Evolutionary conservation across 768 basidiomycete genomes (phyloP), one percentile per base, ranked within the genome.

Genomic region (Termitomyces sp.): DNA sequence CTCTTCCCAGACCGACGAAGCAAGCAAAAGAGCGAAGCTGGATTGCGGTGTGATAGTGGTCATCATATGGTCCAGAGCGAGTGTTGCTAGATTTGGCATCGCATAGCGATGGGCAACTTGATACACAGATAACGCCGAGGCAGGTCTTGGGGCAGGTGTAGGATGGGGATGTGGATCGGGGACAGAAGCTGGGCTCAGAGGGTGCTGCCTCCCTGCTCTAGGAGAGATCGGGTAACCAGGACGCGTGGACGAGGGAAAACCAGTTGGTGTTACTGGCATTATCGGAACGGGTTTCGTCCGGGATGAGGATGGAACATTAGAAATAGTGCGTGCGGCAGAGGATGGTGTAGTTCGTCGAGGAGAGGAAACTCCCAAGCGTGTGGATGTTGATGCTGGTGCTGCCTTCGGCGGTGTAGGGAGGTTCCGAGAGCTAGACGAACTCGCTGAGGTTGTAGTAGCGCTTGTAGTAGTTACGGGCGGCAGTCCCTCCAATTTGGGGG

Each of bases 111-210:
- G 89, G 4, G 90, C 88, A 12, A 91, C 79, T 65, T 89, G 88
- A 73, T 90, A 93, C 66, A 92, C 82, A 0, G 86, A 84, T 52
- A 93, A 71, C 2, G 90, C 89, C 24, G 88, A 89, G 13, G 89
- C 89, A 16, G 90, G 84, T 4, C 77, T 72, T 7, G 88, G 88
- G 4, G 81, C 65, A 7, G 83, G 76, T 0, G 85, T 84, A 11
- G 90, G 91, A 67, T 92, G 91, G 0, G 81, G 73, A 70, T 93
- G 89, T 3, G 91, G 90, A 67, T 92, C 91, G 12, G 79, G 74
- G 3, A 71, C 74, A 12, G 80, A 73, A 18, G 68, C 61, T 13
- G 74, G 56, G 1, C 70, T 58, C 15, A 74, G 69, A 52, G 73
- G 65, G 49, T 74, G 75, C 22, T 76, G 74, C 55, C 83, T 76